These are phyloP conservation scores for Trichosanthes truncata DNA, from an alignment of 306 rosid genomes.

Conservation along the genomic window DNA sequence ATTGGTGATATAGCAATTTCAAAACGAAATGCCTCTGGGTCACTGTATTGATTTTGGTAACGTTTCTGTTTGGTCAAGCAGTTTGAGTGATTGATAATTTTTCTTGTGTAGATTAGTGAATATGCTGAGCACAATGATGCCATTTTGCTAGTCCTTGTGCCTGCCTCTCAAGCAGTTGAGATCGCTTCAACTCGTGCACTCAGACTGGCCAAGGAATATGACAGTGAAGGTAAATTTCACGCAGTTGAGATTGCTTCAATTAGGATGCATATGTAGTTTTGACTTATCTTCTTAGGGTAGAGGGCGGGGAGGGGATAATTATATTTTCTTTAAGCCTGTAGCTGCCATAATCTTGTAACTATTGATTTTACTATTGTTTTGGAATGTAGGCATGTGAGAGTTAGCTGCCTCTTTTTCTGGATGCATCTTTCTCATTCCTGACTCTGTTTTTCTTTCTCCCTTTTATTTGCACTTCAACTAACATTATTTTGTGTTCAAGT, in stretches of 20 bases:
- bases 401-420: not conserved
- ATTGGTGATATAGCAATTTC: not conserved
- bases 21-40: not conserved
- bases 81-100: not conserved
- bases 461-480: not conserved
- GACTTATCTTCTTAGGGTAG: not conserved
- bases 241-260: too few species aligned
- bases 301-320: not conserved
- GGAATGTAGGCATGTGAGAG: not conserved
- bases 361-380: not conserved
- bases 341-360: not conserved
- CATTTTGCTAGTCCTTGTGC: slow-evolving; percentile 69
- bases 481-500: not conserved
- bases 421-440: not conserved
- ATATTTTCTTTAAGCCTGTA: not conserved
- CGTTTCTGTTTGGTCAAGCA: not conserved
- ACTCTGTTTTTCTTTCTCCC: not conserved
- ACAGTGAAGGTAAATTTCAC: slow-evolving; percentile 63
- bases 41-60: not conserved
- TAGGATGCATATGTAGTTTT: not conserved
- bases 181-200: slow-evolving; percentile 83
- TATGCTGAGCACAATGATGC: slow-evolving; percentile 92
- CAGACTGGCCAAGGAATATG: slow-evolving; percentile 74
- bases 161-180: slow-evolving; percentile 94
- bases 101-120: slow-evolving; percentile 60